Conservation (phyloP, 177 flowering plant genomes). For the Vitis hybrid region DNA sequence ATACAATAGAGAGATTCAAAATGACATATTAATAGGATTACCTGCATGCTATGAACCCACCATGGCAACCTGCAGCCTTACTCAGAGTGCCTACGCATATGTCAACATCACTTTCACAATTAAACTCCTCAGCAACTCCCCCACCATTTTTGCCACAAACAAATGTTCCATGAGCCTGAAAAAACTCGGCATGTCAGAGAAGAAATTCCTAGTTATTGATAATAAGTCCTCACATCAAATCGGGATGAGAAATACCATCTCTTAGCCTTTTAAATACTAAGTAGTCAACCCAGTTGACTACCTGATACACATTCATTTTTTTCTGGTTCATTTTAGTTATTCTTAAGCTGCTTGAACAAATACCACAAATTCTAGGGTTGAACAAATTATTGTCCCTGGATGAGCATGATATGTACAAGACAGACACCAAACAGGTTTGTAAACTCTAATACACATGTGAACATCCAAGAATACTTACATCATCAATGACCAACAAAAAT, state of each 20-base stretch:
- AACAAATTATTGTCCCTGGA: background rate
- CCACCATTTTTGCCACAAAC: constrained; percentile 93
- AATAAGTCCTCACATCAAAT: background rate
- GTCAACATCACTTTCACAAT: constrained; percentile 81
- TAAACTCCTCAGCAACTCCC: constrained; percentile 83
- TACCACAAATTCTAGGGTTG: background rate
- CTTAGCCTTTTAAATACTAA: background rate
- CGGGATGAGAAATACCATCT: background rate
- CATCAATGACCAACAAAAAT: constrained; percentile 88
- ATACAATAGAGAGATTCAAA: background rate
- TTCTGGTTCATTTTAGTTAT: background rate
- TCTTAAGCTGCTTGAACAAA: background rate
- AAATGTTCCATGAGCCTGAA: constrained; percentile 95
- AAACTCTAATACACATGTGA: background rate
- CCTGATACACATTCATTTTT: background rate
- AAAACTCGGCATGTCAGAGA: background rate
- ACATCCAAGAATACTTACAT: constrained; percentile 52
- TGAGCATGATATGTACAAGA: background rate
- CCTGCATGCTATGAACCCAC: constrained; percentile 99
- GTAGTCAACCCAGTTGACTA: background rate
- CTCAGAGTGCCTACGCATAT: constrained; percentile 90
- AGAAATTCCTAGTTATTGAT: background rate
- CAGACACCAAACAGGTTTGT: background rate
- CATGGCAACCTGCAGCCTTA: constrained; percentile 93
- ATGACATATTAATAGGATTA: constrained; percentile 13